A percentile compares a stretch with the other conserved stretches of the same genome.
Evolutionary conservation across 2,329 filamentous ascomycete species (phyloP).

Genomic region (Aspergillus udagawae): DNA sequence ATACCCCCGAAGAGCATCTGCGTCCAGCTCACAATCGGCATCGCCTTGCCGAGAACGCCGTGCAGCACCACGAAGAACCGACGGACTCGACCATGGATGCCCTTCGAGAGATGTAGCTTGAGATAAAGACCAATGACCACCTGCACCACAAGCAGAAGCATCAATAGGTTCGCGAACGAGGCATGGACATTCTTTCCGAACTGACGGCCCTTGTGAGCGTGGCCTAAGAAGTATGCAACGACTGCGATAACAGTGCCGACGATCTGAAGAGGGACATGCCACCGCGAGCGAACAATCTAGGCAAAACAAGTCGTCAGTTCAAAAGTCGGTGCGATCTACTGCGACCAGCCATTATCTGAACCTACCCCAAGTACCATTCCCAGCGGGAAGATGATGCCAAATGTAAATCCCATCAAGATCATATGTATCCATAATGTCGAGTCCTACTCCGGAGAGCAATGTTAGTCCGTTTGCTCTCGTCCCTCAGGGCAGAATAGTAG

Average conservation of each 20-base stretch:
- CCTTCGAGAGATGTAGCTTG: slow-evolving; percentile 81
- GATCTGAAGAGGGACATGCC: slow-evolving; percentile 88
- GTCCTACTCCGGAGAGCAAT: slow-evolving; percentile 48
- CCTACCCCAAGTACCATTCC: slow-evolving; percentile 93
- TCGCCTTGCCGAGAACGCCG: slow-evolving; percentile 76
- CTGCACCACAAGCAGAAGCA: slow-evolving; percentile 74
- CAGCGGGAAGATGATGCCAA: slow-evolving; percentile 86
- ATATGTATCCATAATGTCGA: slow-evolving; percentile 91
- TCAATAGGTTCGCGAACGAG: slow-evolving; percentile 73
- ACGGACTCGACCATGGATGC: slow-evolving; percentile 74
- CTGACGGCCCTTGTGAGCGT: slow-evolving; percentile 82
- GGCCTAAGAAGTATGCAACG: slow-evolving; percentile 84
- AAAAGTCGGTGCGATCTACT: background rate
- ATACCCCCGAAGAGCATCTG: slow-evolving; percentile 98
- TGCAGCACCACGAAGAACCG: slow-evolving; percentile 68
- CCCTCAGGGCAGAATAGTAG: background rate
- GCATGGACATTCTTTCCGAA: slow-evolving; percentile 80
- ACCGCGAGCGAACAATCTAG: slow-evolving; percentile 82
- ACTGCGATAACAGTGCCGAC: slow-evolving; percentile 71
- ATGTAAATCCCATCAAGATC: slow-evolving; percentile 77
- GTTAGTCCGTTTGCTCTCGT: slow-evolving; percentile 2
- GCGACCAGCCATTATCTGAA: slow-evolving; percentile 7
- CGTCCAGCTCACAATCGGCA: slow-evolving; percentile 82
- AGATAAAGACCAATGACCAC: slow-evolving; percentile 80
- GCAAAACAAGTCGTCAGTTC: background rate